These are phyloP conservation scores for Candida sanyiensis DNA, from an alignment of 805 yeast species.

Conservation along the genomic window DNA sequence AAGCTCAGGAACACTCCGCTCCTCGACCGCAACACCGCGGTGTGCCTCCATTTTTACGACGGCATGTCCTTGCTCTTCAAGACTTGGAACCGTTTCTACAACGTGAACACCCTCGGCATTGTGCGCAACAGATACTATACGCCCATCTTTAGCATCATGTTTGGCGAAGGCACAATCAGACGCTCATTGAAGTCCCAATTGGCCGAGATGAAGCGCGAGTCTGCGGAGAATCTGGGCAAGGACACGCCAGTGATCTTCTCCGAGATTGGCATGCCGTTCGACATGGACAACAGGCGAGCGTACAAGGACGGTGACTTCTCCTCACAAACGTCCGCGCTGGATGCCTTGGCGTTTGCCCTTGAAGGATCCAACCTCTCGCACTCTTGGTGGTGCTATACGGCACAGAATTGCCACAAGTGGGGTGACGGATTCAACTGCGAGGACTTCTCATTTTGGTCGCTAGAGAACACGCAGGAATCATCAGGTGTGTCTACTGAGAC, in stretches of 20 bases:
- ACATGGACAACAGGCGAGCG: slow-evolving; percentile 80
- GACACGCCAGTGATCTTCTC: slow-evolving; percentile 72
- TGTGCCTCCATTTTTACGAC: slow-evolving; percentile 90
- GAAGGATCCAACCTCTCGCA: slow-evolving; percentile 69
- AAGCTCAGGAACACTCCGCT: slow-evolving; percentile 40
- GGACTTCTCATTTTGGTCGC: slow-evolving; percentile 84
- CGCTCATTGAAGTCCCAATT: slow-evolving; percentile 68
- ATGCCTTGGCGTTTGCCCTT: slow-evolving; percentile 72
- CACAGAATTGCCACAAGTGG: slow-evolving; percentile 68
- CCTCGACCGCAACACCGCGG: slow-evolving; percentile 61
- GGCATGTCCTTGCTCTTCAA: slow-evolving; percentile 91
- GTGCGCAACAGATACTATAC: slow-evolving; percentile 70
- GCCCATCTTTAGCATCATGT: slow-evolving; percentile 68
- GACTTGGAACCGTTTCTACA: slow-evolving; percentile 76
- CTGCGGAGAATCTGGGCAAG: slow-evolving; percentile 52
- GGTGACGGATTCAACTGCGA: slow-evolving; percentile 95
- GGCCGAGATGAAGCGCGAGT: slow-evolving; percentile 59
- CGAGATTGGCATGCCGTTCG: slow-evolving; percentile 97
- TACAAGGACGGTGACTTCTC: slow-evolving; percentile 59
- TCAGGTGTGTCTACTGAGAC: too few species aligned
- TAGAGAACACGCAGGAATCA: too few species aligned
- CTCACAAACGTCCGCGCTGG: slow-evolving; percentile 77
- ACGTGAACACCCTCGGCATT: slow-evolving; percentile 86
- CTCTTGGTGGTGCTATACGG: slow-evolving; percentile 82
- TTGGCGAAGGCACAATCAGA: slow-evolving; percentile 78